Conservation (phyloP, 352 stramenopile genomes). For the Nothophytophthora sp. region DNA sequence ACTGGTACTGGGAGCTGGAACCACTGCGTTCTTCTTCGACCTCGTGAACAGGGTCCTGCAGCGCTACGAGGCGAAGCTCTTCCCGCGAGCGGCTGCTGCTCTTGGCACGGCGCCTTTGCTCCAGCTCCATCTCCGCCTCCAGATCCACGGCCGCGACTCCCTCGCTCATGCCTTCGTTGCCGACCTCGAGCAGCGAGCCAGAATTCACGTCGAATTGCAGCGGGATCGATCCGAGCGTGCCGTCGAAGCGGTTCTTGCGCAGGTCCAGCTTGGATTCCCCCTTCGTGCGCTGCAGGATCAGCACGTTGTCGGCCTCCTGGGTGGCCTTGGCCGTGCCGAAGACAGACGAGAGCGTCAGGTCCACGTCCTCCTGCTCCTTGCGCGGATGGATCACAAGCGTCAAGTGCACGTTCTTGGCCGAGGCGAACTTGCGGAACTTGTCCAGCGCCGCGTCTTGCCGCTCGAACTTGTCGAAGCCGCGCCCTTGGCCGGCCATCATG, state of each 20-base stretch:
- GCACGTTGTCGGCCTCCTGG: conserved; percentile 99
- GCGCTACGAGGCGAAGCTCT: conserved; percentile 5
- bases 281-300: conserved; percentile 96
- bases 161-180: conserved; percentile 68
- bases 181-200: conserved; percentile 66
- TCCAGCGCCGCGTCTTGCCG: conserved; percentile 93
- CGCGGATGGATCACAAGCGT: conserved; percentile 99
- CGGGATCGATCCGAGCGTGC: conserved; percentile 85
- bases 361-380: conserved; percentile 96
- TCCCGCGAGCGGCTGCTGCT: conserved; percentile 22
- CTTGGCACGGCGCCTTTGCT: conserved; percentile 57
- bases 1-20: conserved; percentile 14
- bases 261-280: conserved; percentile 96
- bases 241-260: conserved; percentile 96
- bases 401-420: conserved; percentile 98
- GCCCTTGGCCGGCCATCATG: conserved; percentile 95
- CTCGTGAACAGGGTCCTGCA: conserved; percentile 1
- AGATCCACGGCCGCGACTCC: conserved; percentile 66
- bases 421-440: conserved; percentile 97
- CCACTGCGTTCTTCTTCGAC: conserved; percentile 3
- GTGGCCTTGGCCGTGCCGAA: conserved; percentile 99
- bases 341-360: conserved; percentile 95
- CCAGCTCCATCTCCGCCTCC: conserved; percentile 79
- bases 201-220: conserved; percentile 84
- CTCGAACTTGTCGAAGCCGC: conserved; percentile 89